phyloP scores from a whole-genome alignment of 2,329 filamentous ascomycete species.

The Aspergillus spinulosporus region DNA sequence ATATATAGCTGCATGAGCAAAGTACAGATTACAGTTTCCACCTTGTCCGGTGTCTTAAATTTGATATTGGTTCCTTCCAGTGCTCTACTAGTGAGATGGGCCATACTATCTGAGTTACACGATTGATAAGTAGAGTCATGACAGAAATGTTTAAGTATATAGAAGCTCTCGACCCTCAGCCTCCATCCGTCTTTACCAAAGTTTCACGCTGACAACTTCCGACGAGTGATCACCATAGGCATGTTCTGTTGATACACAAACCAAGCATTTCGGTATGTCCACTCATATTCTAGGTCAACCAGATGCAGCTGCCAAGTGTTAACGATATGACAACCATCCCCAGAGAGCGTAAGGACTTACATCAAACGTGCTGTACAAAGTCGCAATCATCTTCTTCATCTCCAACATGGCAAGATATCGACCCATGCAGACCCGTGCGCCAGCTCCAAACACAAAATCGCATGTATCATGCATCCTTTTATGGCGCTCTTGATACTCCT shows the following conservation, averaged over 20 bases:
- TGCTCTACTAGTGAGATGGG: not conserved
- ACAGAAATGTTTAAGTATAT: not conserved
- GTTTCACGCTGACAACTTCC: not conserved
- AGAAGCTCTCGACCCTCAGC: not conserved
- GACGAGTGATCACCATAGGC: constrained; percentile 13
- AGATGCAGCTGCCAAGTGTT: constrained; percentile 9
- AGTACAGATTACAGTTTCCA: constrained; percentile 2
- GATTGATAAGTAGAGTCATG: not conserved
- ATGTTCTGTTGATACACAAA: constrained; percentile 16
- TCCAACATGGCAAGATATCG: constrained; percentile 57
- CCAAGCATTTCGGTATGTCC: constrained; percentile 14
- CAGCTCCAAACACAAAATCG: constrained; percentile 53
- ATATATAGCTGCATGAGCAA: constrained; percentile 18
- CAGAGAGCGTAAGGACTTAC: not conserved
- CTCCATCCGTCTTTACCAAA: not conserved
- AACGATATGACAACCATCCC: not conserved
- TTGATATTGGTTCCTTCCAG: constrained; percentile 3
- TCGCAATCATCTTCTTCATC: constrained; percentile 61
- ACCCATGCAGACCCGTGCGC: constrained; percentile 57
- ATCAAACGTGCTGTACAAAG: constrained; percentile 35
- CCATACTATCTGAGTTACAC: not conserved
- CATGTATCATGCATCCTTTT: constrained; percentile 39
- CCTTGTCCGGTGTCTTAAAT: constrained; percentile 4
- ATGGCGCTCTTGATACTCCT: constrained; percentile 36
- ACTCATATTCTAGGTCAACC: constrained; percentile 12